Base-by-base conservation (phyloP, 805 yeast genomes). In the Candida fluviatilis region DNA sequence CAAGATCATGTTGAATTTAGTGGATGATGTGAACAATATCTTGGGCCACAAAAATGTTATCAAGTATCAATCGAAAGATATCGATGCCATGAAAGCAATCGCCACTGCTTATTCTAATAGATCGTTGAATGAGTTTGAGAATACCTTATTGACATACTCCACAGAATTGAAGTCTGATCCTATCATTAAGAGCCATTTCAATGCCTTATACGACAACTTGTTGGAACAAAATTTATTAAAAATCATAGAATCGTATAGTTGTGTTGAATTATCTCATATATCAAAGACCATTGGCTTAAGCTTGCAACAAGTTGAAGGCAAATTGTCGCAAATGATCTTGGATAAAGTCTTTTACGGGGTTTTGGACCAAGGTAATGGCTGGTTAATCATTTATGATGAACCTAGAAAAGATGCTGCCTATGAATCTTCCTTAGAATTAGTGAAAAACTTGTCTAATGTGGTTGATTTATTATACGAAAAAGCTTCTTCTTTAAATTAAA, bases 261-360 rank as follows among this genome's bases (percentile, higher is more conserved):
- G 91, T 49, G 96, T 93, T n/a, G 99, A 93, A 63, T 78, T 93
- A 42, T 73, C 85, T 6, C 96, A 89, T 60, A 78, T 93, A 36
- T 84, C 97, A 21, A 76, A 84, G 51, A 78, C 85, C 52, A 86
- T 95, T 42, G 97, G 96, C 5, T 75, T 95, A 45, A 91, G 89
- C 47, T 70, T 80, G 34, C 83, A 80, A 46, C 95, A 88, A 57
- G 88, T 93, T 23, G 99, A 93, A 65, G 95, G 95, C 15, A 93
- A 93, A 61, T 73, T 93, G 47, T 82, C 95, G 35, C 97, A 91
- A 63, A 91, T 93, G 98, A 91, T 93, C 50, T 74, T 93, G 52
- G 99, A 93, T 63, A 84, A 87, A 54, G 85, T 89, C n/a, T 88
- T 93, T 52, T 84, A 82, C 56, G 99, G 99, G 34, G 98, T 93